phyloP scores from a whole-genome alignment of 2,329 filamentous ascomycete genomes.

The Aspergillus puulaauensis region DNA sequence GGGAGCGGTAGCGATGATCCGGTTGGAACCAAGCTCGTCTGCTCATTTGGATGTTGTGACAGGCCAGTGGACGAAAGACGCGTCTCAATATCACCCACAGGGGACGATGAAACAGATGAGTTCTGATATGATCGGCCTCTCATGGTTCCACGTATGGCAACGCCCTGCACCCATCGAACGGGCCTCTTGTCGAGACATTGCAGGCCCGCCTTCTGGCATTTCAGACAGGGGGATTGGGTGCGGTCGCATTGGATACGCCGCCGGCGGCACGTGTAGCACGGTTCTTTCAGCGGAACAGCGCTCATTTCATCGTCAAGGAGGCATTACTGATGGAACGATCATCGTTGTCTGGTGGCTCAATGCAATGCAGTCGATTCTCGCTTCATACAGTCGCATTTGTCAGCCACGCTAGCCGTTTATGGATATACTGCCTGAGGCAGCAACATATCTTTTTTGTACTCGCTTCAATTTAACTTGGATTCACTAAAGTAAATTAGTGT shows the following conservation, averaged over 20 bases:
- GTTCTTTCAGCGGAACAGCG: background rate
- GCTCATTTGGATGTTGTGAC: background rate
- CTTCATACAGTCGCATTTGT: no score
- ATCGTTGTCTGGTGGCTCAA: no score
- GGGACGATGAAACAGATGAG: background rate
- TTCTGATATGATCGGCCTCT: slow-evolving; percentile 24
- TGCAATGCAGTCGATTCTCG: no score
- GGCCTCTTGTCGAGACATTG: slow-evolving; percentile 35
- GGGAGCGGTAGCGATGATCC: slow-evolving; percentile 7
- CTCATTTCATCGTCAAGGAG: background rate
- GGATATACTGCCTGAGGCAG: no score
- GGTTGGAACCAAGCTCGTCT: background rate
- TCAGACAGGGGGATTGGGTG: slow-evolving; percentile 28
- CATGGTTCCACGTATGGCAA: slow-evolving; percentile 35
- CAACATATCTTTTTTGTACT: no score
- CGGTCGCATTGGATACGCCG: slow-evolving; percentile 37
- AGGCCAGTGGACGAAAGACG: background rate
- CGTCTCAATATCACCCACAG: background rate
- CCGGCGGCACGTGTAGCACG: slow-evolving; percentile 38
- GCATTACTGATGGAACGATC: background rate
- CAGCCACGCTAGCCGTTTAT: no score
- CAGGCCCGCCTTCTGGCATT: slow-evolving; percentile 34
- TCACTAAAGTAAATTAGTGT: no score
- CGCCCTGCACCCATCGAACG: slow-evolving; percentile 36
- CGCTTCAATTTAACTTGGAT: no score